Conservation (phyloP, 768 basidiomycete species). For the Amanita exitialis region DNA sequence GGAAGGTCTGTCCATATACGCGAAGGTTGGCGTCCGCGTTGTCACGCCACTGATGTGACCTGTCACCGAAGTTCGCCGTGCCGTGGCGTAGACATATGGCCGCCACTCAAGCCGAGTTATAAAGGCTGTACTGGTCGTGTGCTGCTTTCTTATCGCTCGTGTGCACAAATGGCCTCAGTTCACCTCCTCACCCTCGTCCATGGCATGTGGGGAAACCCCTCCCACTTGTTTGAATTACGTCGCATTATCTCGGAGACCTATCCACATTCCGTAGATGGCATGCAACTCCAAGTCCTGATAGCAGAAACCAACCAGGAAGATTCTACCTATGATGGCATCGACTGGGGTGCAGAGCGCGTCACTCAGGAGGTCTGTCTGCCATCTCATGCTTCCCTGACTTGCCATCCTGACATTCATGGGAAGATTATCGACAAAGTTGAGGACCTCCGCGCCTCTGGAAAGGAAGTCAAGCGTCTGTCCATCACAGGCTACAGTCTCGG, state of each 20-base stretch:
- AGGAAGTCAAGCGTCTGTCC: constrained; percentile 59
- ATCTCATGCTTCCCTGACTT: neutral
- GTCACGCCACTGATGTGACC: neutral
- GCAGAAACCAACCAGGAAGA: constrained; percentile 57
- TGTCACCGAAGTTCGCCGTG: neutral
- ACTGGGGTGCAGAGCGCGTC: constrained; percentile 77
- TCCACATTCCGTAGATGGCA: constrained; percentile 20
- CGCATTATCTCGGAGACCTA: constrained; percentile 41
- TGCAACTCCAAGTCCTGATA: constrained; percentile 50
- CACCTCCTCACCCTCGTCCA: constrained; percentile 45
- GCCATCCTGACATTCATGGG: neutral
- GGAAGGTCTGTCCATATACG: constrained; percentile 42
- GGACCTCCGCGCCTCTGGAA: constrained; percentile 40
- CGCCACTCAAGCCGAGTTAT: neutral
- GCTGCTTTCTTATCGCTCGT: neutral
- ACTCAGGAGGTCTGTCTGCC: constrained; percentile 64
- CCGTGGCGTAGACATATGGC: neutral
- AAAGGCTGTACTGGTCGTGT: neutral
- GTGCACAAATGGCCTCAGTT: constrained; percentile 7
- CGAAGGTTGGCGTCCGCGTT: neutral
- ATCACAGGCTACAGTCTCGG: constrained; percentile 75
- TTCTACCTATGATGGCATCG: constrained; percentile 74
- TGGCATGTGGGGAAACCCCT: constrained; percentile 79
- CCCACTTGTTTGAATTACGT: constrained; percentile 49
- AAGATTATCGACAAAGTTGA: constrained; percentile 51